phyloP scores from a whole-genome alignment of 257 asterid genomes.

The Catharanthus roseus region DNA sequence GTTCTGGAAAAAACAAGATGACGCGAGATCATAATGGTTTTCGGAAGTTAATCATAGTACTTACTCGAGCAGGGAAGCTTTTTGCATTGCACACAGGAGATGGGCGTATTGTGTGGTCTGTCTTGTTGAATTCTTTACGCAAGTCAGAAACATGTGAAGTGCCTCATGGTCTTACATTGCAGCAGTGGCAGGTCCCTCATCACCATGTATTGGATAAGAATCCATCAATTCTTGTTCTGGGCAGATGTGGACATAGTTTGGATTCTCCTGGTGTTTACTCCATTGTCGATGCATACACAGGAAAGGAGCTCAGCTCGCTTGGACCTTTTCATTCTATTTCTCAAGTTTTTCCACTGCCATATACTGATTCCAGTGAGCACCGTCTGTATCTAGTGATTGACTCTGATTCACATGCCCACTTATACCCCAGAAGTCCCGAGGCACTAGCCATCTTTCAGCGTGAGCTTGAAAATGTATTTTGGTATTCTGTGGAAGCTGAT shows the following conservation, averaged over 20 bases:
- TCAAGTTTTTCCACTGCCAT: slow-evolving; percentile 71
- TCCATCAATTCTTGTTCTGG: slow-evolving; percentile 87
- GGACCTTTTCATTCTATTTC: slow-evolving; percentile 68
- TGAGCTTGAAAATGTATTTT: slow-evolving; percentile 68
- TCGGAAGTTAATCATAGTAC: slow-evolving; percentile 65
- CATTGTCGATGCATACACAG: slow-evolving; percentile 76
- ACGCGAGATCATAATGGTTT: slow-evolving; percentile 79
- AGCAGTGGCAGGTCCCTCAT: slow-evolving; percentile 98
- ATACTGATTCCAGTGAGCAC: slow-evolving; percentile 83
- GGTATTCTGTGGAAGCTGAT: slow-evolving; percentile 79
- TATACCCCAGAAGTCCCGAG: slow-evolving; percentile 83
- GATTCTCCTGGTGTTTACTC: slow-evolving; percentile 78
- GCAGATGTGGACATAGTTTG: slow-evolving; percentile 61
- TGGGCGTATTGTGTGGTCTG: slow-evolving; percentile 66
- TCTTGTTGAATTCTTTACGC: slow-evolving; percentile 36
- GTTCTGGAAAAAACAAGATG: slow-evolving; percentile 89
- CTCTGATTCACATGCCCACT: slow-evolving; percentile 52
- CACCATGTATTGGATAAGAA: slow-evolving; percentile 95
- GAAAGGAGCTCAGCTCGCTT: slow-evolving; percentile 59
- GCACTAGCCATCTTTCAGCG: slow-evolving; percentile 63
- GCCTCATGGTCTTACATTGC: slow-evolving; percentile 68
- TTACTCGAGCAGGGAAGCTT: slow-evolving; percentile 83
- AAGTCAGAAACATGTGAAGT: slow-evolving; percentile 61
- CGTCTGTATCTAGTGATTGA: slow-evolving; percentile 78
- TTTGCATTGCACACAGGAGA: slow-evolving; percentile 94